Percentiles rank a stretch among this genome's conserved stretches.
phyloP scores from a whole-genome alignment of 495 filamentous ascomycete genomes.

The Xylaria flabelliformis region DNA sequence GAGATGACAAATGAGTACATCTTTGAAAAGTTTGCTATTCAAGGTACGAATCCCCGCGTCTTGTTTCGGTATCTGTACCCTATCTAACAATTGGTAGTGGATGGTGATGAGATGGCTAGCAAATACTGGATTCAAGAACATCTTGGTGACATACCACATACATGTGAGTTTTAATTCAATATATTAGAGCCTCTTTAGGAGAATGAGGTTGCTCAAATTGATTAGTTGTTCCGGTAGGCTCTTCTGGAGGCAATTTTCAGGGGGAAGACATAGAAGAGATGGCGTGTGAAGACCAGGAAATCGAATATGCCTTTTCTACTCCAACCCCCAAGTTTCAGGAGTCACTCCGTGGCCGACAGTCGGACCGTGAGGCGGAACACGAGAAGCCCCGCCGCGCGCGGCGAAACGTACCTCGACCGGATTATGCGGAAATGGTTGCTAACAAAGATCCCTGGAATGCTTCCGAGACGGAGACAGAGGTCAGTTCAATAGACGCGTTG shows the following conservation, averaged over 20 bases:
- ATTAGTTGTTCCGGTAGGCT: slow-evolving; percentile 15
- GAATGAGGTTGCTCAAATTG: not conserved
- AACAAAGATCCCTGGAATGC: slow-evolving; percentile 40
- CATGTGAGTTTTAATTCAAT: slow-evolving; percentile 31
- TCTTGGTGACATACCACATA: slow-evolving; percentile 36
- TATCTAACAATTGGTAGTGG: slow-evolving; percentile 28
- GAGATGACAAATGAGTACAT: slow-evolving; percentile 40
- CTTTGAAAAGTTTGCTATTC: slow-evolving; percentile 38
- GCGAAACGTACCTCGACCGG: slow-evolving; percentile 35
- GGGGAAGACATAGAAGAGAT: not conserved
- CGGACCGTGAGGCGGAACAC: slow-evolving; percentile 27
- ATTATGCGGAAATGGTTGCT: slow-evolving; percentile 41
- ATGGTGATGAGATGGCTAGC: slow-evolving; percentile 36
- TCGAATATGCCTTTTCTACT: slow-evolving; percentile 7
- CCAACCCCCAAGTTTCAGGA: slow-evolving; percentile 13
- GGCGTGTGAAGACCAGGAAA: not conserved
- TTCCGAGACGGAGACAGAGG: slow-evolving; percentile 35
- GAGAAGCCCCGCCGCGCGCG: slow-evolving; percentile 38
- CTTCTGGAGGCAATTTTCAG: not conserved
- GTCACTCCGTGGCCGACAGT: slow-evolving; percentile 18
- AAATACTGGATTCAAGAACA: slow-evolving; percentile 43
- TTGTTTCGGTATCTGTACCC: not conserved
- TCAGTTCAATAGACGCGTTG: not conserved
- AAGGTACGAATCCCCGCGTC: slow-evolving; percentile 28
- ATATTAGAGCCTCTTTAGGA: not conserved